Evolutionary conservation across 2,329 filamentous ascomycete genomes (phyloP).

Genomic region (Scedosporium aurantiacum): DNA sequence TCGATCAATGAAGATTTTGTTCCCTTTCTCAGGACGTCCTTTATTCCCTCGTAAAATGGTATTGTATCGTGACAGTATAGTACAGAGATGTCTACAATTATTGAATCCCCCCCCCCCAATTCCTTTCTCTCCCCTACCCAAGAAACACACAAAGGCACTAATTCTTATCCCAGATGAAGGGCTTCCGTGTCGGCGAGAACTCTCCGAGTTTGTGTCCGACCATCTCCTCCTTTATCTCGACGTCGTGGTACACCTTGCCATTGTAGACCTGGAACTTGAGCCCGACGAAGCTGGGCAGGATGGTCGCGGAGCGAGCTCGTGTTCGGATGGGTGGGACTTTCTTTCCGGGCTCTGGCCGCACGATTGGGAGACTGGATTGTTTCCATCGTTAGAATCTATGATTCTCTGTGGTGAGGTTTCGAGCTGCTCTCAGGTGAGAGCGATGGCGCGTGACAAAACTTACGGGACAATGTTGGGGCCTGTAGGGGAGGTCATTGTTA

Average conservation of each 20-base stretch:
- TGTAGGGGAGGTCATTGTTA: constrained; percentile 17
- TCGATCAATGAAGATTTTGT: background rate
- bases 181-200: constrained; percentile 60
- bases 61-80: constrained; percentile 6
- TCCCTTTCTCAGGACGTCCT: background rate
- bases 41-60: background rate
- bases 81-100: constrained; percentile 1
- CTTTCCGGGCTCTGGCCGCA: constrained; percentile 47
- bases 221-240: constrained; percentile 88
- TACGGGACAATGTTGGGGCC: constrained; percentile 45
- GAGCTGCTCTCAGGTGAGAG: constrained; percentile 1
- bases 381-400: background rate
- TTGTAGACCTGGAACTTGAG: constrained; percentile 86
- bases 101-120: background rate
- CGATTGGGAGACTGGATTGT: constrained; percentile 47
- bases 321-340: constrained; percentile 66
- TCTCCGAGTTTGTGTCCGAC: constrained; percentile 91
- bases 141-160: constrained; percentile 9
- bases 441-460: constrained; percentile 15
- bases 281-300: constrained; percentile 85
- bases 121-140: background rate
- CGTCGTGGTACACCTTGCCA: constrained; percentile 74
- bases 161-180: constrained; percentile 40
- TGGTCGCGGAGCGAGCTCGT: constrained; percentile 77
- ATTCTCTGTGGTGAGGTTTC: constrained; percentile 12